A percentile compares a stretch with the other conserved stretches of the same genome.
Evolutionary conservation across 768 basidiomycete genomes (phyloP).

Genomic region (Suillus subaureus): DNA sequence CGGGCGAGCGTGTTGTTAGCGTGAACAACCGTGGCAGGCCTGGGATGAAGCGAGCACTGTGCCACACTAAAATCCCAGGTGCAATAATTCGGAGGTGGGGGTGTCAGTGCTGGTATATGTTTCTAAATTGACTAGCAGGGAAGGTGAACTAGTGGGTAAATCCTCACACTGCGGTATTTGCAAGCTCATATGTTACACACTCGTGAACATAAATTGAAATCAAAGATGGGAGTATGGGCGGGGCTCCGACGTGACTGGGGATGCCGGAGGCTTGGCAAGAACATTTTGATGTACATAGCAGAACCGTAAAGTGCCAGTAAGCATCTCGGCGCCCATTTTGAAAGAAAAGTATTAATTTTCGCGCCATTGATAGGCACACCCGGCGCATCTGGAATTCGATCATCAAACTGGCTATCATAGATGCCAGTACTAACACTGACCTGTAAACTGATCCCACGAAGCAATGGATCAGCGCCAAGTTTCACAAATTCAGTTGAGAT

Average conservation of each 20-base stretch:
- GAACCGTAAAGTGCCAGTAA: background rate
- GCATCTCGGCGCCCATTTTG: background rate
- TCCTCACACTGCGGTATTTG: background rate
- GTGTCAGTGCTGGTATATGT: background rate
- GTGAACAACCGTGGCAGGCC: background rate
- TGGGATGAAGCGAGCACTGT: background rate
- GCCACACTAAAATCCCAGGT: background rate
- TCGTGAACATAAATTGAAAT: background rate
- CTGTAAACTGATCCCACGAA: slow-evolving; percentile 3
- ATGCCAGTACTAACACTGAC: background rate
- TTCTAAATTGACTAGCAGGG: background rate
- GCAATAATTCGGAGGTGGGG: background rate
- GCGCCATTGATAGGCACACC: slow-evolving; percentile 69
- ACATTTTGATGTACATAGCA: background rate
- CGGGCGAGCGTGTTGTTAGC: background rate
- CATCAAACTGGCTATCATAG: slow-evolving; percentile 4
- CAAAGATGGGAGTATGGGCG: background rate
- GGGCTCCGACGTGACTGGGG: background rate
- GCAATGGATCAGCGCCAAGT: background rate
- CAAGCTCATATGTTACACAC: background rate
- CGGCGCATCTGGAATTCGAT: slow-evolving; percentile 49
- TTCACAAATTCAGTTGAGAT: background rate
- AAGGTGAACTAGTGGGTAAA: background rate
- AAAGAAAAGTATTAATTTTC: slow-evolving; percentile 49
- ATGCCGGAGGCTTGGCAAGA: background rate